A percentile compares a stretch with the other conserved stretches of the same genome.
Conservation (phyloP, 257 asterid genomes). For the Capsicum rhomboideum region DNA sequence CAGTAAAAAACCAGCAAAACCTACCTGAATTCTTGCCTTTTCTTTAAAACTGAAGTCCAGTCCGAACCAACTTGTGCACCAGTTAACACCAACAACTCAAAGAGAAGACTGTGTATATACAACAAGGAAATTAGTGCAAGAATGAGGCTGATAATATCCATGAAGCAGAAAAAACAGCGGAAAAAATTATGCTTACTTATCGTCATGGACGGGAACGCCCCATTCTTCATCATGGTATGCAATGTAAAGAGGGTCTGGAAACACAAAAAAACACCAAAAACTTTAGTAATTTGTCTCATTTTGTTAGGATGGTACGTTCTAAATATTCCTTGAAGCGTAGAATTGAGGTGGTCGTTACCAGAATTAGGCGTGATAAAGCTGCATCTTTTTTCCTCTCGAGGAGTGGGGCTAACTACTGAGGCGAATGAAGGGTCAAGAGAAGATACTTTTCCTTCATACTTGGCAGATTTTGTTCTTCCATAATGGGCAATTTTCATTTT, state of each 20-base stretch:
- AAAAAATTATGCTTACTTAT: slow-evolving; percentile 33
- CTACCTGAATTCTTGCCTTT: slow-evolving; percentile 47
- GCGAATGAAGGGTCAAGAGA: slow-evolving; percentile 6
- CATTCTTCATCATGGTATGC: slow-evolving; percentile 83
- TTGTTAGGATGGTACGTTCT: not conserved
- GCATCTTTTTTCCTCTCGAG: slow-evolving; percentile 49
- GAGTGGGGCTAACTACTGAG: not conserved
- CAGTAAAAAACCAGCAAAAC: not conserved
- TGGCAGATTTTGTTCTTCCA: slow-evolving; percentile 49
- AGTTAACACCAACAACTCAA: slow-evolving; percentile 59
- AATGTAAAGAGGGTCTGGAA: slow-evolving; percentile 57
- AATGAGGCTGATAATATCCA: too few relatives aligned
- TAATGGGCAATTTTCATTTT: slow-evolving; percentile 70
- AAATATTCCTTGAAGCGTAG: not conserved
- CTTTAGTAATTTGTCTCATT: not conserved
- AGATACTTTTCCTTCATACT: slow-evolving; percentile 22
- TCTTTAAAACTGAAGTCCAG: slow-evolving; percentile 66
- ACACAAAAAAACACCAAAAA: not conserved
- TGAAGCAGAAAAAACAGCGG: not conserved
- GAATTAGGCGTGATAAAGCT: slow-evolving; percentile 72
- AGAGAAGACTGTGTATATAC: slow-evolving; percentile 40
- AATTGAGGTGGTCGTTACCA: slow-evolving; percentile 18
- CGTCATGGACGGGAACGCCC: slow-evolving; percentile 83
- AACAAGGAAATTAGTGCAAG: not conserved
- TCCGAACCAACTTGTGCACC: slow-evolving; percentile 92